Percentiles rank a stretch among this genome's conserved stretches.
These are phyloP conservation scores for Corynascus novoguineensis DNA, from an alignment of 495 filamentous ascomycete species.

Conservation along the genomic window DNA sequence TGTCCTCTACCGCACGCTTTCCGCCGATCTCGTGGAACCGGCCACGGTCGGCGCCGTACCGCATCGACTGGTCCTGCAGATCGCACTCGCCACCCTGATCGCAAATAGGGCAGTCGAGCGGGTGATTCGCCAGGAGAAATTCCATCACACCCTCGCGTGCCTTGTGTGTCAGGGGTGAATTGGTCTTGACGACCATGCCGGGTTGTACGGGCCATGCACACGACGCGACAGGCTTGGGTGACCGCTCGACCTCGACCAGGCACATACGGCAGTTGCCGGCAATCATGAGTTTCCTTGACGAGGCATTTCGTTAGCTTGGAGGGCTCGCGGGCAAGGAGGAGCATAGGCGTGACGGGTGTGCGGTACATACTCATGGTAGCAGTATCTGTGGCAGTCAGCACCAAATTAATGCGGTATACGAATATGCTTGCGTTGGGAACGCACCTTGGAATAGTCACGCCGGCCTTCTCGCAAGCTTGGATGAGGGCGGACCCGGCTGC, in stretches of 20 bases:
- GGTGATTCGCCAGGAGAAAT: constrained; percentile 94
- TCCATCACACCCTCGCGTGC: constrained; percentile 98
- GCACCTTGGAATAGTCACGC: constrained; percentile 79
- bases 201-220: constrained; percentile 98
- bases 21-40: constrained; percentile 92
- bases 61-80: constrained; percentile 98
- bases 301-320: constrained; percentile 32
- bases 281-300: constrained; percentile 83
- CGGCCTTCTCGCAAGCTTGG: constrained; percentile 98
- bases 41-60: constrained; percentile 92
- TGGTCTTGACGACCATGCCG: constrained; percentile 98
- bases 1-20: constrained; percentile 97
- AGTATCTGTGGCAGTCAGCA: constrained; percentile 68
- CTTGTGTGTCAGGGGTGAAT: constrained; percentile 92
- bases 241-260: constrained; percentile 91
- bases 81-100: constrained; percentile 99
- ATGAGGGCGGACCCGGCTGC: constrained; percentile 88
- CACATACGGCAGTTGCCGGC: constrained; percentile 99
- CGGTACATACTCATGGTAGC: constrained; percentile 83
- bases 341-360: constrained; percentile 14
- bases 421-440: not conserved
- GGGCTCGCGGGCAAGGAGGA: not conserved
- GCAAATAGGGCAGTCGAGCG: constrained; percentile 95
- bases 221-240: constrained; percentile 94
- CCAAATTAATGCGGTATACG: not conserved